Evolutionary conservation across 805 yeast species (phyloP), one percentile per base, ranked within the genome.

Genomic region (Metschnikowia drakensbergensis): DNA sequence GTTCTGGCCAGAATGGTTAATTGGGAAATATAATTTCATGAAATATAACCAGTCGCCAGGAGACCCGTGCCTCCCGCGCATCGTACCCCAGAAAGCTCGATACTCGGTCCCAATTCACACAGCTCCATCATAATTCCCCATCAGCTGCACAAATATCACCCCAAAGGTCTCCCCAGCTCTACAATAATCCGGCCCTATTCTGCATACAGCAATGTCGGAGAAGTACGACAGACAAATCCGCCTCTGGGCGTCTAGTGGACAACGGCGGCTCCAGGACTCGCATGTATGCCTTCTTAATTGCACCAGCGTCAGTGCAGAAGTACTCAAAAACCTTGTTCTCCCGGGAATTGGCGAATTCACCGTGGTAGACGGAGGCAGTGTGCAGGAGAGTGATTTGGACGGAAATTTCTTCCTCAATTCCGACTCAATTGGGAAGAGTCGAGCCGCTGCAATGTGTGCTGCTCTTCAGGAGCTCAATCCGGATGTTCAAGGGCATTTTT

Each of bases 191-290:
- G 17, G 17, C 17, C 17, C 17, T 17, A 17, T 17, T 17, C 17
- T 17, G 17, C 17, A 17, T 17, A 17, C 17, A 17, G 33, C 5
- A 11, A 41, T 41, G 42, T 29, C 42, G 25, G 37, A 65, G 42
- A 82, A 82, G 52, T 90, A 88, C 61, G 97, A 91, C 64, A 76
- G 99, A 34, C 98, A 92, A 62, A 68, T 92, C 50, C 77, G 97
- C 33, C 68, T 92, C 11, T 92, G 98, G 98, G 90, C 88, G 1
- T 59, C 76, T 0, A 64, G 75, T 8, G 99, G 97, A 3, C 99
- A 92, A 59, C 50, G 63, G 3, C 69, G 72, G 5, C 70, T 92
- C 13, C 79, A 79, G 30, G 58, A 61, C 1, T 71, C 91, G 0
- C 81, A 77, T 47, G 73, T 90, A 3, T 78, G 89, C 47, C 63